Evolutionary conservation across 2,329 filamentous ascomycete species (phyloP).

Genomic region (Aureobasidium subglaciale): DNA sequence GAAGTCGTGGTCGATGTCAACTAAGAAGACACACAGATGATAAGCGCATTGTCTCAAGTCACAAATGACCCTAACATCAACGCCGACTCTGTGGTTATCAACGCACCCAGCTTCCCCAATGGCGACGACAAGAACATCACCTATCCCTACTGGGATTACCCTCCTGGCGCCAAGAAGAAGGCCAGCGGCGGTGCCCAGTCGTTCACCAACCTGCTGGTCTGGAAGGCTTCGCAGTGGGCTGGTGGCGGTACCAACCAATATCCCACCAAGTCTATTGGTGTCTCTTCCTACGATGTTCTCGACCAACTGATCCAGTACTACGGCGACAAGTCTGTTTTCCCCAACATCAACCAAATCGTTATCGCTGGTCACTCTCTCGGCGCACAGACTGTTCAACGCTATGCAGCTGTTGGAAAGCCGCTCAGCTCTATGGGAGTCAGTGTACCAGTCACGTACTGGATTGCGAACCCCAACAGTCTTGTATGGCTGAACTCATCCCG

Average conservation of each 20-base stretch:
- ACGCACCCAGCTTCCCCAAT: constrained; percentile 31
- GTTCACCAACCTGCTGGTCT: constrained; percentile 28
- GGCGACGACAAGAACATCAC: constrained; percentile 29
- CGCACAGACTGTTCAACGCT: constrained; percentile 30
- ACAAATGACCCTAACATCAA: constrained; percentile 24
- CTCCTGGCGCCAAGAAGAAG: constrained; percentile 16
- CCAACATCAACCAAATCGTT: constrained; percentile 32
- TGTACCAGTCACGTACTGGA: constrained; percentile 28
- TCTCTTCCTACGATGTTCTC: constrained; percentile 29
- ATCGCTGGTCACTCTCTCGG: constrained; percentile 32
- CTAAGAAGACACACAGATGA: too few species aligned
- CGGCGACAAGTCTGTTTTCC: constrained; percentile 27
- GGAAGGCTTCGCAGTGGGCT: constrained; percentile 30
- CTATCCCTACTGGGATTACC: constrained; percentile 28
- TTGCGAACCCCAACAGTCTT: constrained; percentile 31
- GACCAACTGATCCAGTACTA: constrained; percentile 32
- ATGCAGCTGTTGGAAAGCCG: constrained; percentile 27
- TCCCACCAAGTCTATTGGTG: constrained; percentile 23
- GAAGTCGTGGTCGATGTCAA: too few species aligned
- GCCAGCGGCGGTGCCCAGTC: constrained; percentile 23
- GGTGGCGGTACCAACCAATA: constrained; percentile 31
- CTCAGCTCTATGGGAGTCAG: constrained; percentile 17
- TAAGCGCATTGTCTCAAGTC: constrained; percentile 28
- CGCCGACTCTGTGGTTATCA: constrained; percentile 26
- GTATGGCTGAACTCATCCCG: constrained; percentile 28